phyloP scores from a whole-genome alignment of 495 filamentous ascomycete genomes.

The Lophiostoma macrostomum region DNA sequence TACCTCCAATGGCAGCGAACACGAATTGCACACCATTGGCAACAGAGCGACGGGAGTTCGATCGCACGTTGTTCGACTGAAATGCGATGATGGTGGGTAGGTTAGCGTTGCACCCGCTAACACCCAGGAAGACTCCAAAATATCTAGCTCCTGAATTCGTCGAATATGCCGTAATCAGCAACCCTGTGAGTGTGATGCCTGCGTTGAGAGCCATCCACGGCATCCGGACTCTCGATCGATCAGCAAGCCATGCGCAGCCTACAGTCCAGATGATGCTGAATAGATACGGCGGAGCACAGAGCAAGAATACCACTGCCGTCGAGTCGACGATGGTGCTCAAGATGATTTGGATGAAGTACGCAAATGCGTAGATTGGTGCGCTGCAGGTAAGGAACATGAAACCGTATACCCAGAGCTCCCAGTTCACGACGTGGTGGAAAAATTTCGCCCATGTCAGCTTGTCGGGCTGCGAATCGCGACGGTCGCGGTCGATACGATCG shows the following conservation, averaged over 20 bases:
- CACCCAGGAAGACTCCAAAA: conserved; percentile 25
- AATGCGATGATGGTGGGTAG: conserved; percentile 27
- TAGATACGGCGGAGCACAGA: conserved; percentile 24
- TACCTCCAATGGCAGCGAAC: conserved; percentile 27
- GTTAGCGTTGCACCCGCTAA: conserved; percentile 25
- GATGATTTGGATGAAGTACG: conserved; percentile 29
- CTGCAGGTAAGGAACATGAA: conserved; percentile 24
- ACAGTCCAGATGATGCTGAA: conserved; percentile 18
- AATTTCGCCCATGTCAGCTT: conserved; percentile 24
- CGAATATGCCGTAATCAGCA: conserved; percentile 26
- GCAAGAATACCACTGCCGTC: conserved; percentile 12
- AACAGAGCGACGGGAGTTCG: conserved; percentile 11
- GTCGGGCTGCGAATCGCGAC: conserved; percentile 20
- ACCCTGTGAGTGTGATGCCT: conserved; percentile 14
- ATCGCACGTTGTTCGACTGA: conserved; percentile 26
- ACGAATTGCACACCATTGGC: conserved; percentile 23
- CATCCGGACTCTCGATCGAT: conserved; percentile 16
- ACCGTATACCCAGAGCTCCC: conserved; percentile 23
- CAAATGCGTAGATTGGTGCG: conserved; percentile 23
- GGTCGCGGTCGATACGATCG: conserved; percentile 29
- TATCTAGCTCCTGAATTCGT: conserved; percentile 19
- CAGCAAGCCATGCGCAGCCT: conserved; percentile 16
- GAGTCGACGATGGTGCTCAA: conserved; percentile 9
- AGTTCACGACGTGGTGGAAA: conserved; percentile 10
- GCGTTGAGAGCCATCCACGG: conserved; percentile 20